Evolutionary conservation across 1,284 basidiomycete genomes (phyloP).

Genomic region (Boletellus deceptivus): DNA sequence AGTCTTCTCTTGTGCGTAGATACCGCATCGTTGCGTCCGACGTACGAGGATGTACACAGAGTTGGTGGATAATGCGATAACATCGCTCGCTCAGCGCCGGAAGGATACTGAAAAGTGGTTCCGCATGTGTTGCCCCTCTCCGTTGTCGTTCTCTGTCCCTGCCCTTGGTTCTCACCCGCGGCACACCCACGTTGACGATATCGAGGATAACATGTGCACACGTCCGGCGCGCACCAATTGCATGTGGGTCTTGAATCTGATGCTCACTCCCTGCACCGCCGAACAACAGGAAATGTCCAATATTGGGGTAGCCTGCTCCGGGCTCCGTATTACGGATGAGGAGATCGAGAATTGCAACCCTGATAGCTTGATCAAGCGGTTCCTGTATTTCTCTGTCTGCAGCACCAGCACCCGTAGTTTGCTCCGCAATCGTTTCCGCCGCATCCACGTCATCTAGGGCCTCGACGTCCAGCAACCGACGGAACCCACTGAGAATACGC

Average conservation of each 20-base stretch:
- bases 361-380: constrained; percentile 65
- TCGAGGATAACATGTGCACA: constrained; percentile 83
- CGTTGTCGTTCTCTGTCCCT: constrained; percentile 43
- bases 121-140: constrained; percentile 29
- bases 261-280: constrained; percentile 53
- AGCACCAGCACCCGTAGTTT: constrained; percentile 69
- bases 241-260: constrained; percentile 73
- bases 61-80: constrained; percentile 81
- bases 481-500: constrained; percentile 82
- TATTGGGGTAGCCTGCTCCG: constrained; percentile 71
- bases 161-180: constrained; percentile 46
- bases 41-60: constrained; percentile 85
- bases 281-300: constrained; percentile 89
- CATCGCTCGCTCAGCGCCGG: constrained; percentile 86
- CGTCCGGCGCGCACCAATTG: constrained; percentile 65
- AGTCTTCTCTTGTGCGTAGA: constrained; percentile 85
- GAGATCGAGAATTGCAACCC: constrained; percentile 82
- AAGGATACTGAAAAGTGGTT: constrained; percentile 63
- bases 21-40: constrained; percentile 85
- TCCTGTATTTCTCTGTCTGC: constrained; percentile 49
- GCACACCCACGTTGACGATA: constrained; percentile 70
- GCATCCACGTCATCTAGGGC: constrained; percentile 56
- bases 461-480: constrained; percentile 65
- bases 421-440: constrained; percentile 57
- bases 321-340: constrained; percentile 77